Base-by-base conservation (phyloP, 2,329 filamentous ascomycete species). In the Hymenoscyphus fraxineus region DNA sequence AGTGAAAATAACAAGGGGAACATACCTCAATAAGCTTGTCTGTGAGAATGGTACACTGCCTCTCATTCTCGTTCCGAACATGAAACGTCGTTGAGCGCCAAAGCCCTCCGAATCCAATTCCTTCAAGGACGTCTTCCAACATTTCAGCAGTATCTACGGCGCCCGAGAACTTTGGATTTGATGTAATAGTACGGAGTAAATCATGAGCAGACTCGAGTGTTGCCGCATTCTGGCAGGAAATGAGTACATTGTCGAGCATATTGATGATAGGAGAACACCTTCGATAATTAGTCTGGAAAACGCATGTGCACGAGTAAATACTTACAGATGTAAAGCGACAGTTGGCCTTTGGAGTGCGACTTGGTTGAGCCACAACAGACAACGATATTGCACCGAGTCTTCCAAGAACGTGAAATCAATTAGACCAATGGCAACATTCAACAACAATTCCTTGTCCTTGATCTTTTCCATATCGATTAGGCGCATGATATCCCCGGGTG, bases 321-420 rank as follows among this genome's bases (percentile, higher is more conserved):
- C 84, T 80, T 75, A 88, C 84, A 90, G 73, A 65, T 85, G 80
- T 56, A 84, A 69, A 31, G 88, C 79, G 9, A 89, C 85, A 7
- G 78, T 76, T 2, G 86, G 85, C 27, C 87, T 78, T 22, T 78
- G 78, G 10, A 73, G 70, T 2, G 86, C 85, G 35, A 90, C 75
- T 59, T 82, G 78, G 60, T 83, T 85, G 41, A 90, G 78, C 85
- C 87, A 88, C 16, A 78, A 73, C 2, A 90, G 76, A 16, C 80
- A 84, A 15, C 85, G 80, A 55, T 83, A 82, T 72, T 90, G 87
- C 19, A 87, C 80, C 1, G 79, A 78, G 63, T 89, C 86, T 64
- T 90, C 87, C 7, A 89, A 77, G 64, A 83, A 84, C 63, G 84
- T 82, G 70, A 90, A 90, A 72, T 90, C 88, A 10, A 90, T 83